phyloP scores from a whole-genome alignment of 306 rosid genomes.

The Trichosanthes cucumerina region DNA sequence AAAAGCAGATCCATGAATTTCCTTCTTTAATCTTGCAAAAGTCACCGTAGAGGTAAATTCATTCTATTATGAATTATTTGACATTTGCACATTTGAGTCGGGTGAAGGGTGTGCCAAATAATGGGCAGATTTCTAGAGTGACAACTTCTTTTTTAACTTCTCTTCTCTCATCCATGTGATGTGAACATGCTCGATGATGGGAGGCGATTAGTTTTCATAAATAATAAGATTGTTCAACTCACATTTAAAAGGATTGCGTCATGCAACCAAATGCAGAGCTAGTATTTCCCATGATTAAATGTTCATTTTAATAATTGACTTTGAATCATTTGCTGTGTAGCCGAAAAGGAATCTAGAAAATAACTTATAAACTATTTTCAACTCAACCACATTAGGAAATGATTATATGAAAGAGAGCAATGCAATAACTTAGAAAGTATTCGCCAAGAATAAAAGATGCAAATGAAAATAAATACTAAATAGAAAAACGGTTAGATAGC shows the following conservation, averaged over 20 bases:
- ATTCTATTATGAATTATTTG: background rate
- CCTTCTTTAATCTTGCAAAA: background rate
- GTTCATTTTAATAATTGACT: background rate
- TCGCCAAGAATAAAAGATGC: constrained; percentile 1
- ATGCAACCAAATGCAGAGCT: background rate
- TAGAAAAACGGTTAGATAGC: background rate
- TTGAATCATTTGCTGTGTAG: background rate
- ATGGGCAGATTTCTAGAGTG: constrained; percentile 7
- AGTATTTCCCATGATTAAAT: background rate
- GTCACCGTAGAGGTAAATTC: background rate
- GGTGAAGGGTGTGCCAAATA: background rate
- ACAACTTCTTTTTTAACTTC: background rate
- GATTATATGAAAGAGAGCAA: background rate
- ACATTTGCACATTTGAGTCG: background rate
- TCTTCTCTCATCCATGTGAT: background rate
- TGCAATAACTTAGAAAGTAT: background rate
- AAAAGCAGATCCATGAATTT: constrained; percentile 1
- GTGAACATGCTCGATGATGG: background rate
- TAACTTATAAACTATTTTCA: background rate
- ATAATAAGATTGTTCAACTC: background rate
- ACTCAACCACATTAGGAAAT: background rate
- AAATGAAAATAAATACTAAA: background rate
- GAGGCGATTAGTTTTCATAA: background rate
- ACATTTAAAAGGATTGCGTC: background rate
- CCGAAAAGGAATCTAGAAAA: background rate